Evolutionary conservation across 1,284 basidiomycete genomes (phyloP).

Genomic region (Fistulina hepatica): DNA sequence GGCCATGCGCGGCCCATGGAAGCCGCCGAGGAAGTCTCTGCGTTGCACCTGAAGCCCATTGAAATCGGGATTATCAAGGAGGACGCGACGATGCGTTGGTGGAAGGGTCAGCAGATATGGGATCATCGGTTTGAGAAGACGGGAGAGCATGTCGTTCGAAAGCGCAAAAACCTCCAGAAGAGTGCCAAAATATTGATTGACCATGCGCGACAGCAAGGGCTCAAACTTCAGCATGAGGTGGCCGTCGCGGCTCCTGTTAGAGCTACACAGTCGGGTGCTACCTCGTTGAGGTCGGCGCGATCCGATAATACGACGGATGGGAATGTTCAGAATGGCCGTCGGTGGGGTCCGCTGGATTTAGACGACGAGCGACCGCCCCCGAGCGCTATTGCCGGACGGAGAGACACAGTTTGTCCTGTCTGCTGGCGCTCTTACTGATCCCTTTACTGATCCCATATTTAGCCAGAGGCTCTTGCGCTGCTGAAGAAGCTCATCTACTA

Average conservation of each 20-base stretch:
- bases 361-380: slow-evolving; percentile 50
- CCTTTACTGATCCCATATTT: slow-evolving; percentile 2
- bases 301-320: slow-evolving; percentile 13
- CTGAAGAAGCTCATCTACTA: slow-evolving; percentile 47
- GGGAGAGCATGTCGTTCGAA: slow-evolving; percentile 30
- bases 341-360: slow-evolving; percentile 48
- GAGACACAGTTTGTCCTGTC: slow-evolving; percentile 40
- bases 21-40: slow-evolving; percentile 42
- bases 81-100: slow-evolving; percentile 45
- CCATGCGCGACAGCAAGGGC: slow-evolving; percentile 37
- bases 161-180: slow-evolving; percentile 29
- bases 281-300: slow-evolving; percentile 6
- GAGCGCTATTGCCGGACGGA: slow-evolving; percentile 49
- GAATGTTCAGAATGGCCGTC: slow-evolving; percentile 29
- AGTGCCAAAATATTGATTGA: slow-evolving; percentile 33
- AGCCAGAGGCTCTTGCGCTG: slow-evolving; percentile 47
- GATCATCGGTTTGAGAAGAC: slow-evolving; percentile 37
- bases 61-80: slow-evolving; percentile 64
- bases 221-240: slow-evolving; percentile 20
- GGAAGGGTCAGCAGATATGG: slow-evolving; percentile 47
- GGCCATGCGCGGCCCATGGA: slow-evolving; percentile 68
- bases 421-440: background rate
- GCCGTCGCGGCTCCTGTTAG: slow-evolving; percentile 7
- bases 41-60: slow-evolving; percentile 42
- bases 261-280: slow-evolving; percentile 9